Percentiles rank a stretch among this genome's conserved stretches.
phyloP scores from a whole-genome alignment of 345 rosid genomes.

The Ailanthus altissimus region DNA sequence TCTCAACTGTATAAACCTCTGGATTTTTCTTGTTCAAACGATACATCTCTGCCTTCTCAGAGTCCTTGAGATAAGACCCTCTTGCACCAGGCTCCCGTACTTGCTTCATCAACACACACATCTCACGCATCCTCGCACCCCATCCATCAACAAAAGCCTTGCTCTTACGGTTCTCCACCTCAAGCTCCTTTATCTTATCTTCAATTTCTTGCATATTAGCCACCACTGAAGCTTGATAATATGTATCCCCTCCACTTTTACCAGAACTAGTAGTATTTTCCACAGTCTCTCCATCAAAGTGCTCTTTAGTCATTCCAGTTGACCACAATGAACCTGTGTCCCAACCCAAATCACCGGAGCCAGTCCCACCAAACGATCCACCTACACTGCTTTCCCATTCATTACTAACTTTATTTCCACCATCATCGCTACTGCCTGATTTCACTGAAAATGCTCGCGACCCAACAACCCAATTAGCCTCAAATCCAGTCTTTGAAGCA shows the following conservation, averaged over 20 bases:
- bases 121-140: slow-evolving; percentile 55
- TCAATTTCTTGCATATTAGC: slow-evolving; percentile 54
- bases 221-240: slow-evolving; percentile 32
- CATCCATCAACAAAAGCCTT: slow-evolving; percentile 59
- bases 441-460: slow-evolving; percentile 42
- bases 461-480: slow-evolving; percentile 16
- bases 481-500: slow-evolving; percentile 25
- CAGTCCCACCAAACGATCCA: slow-evolving; percentile 38
- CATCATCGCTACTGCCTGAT: slow-evolving; percentile 40
- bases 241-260: slow-evolving; percentile 23
- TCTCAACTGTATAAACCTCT: slow-evolving; percentile 74
- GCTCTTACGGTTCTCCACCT: slow-evolving; percentile 44
- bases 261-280: slow-evolving; percentile 35
- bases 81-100: slow-evolving; percentile 87
- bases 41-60: slow-evolving; percentile 97
- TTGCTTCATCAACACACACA: slow-evolving; percentile 64
- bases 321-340: slow-evolving; percentile 83
- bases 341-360: slow-evolving; percentile 63
- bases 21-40: slow-evolving; percentile 84
- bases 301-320: slow-evolving; percentile 83
- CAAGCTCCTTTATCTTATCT: slow-evolving; percentile 48
- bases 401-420: slow-evolving; percentile 36
- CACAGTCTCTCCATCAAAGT: slow-evolving; percentile 73
- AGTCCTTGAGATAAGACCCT: slow-evolving; percentile 85
- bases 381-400: slow-evolving; percentile 32